Evolutionary conservation across 441 rosid genomes (phyloP).

Genomic region (Manihot esculenta): DNA sequence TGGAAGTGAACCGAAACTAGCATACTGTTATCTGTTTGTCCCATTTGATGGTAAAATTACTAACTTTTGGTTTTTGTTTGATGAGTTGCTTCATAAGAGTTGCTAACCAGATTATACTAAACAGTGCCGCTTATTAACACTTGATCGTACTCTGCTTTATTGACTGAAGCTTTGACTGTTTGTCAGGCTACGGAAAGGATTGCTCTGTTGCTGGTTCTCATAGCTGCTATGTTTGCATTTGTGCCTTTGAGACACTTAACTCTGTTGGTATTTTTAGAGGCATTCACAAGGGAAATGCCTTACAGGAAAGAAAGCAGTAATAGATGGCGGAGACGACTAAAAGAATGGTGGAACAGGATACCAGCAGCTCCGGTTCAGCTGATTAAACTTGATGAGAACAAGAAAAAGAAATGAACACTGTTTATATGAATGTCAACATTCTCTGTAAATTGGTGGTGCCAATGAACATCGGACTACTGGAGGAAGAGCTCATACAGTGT

Average conservation of each 20-base stretch:
- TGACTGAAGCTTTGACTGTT: conserved; percentile 7
- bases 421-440: conserved; percentile 1
- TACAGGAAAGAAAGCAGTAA: conserved; percentile 72
- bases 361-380: conserved; percentile 91
- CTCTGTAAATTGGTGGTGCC: conserved; percentile 9
- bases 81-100: background rate
- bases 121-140: background rate
- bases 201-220: conserved; percentile 50
- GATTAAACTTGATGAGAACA: conserved; percentile 53
- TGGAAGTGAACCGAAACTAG: background rate
- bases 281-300: conserved; percentile 73
- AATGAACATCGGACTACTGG: background rate
- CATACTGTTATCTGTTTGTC: too few relatives aligned
- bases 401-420: conserved; percentile 58
- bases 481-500: conserved; percentile 2
- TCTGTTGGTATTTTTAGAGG: conserved; percentile 56
- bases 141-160: background rate
- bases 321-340: conserved; percentile 58
- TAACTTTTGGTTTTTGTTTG: conserved; percentile 1
- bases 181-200: conserved; percentile 74
- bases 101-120: background rate
- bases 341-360: conserved; percentile 91
- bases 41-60: background rate
- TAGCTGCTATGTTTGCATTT: conserved; percentile 54
- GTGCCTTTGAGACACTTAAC: conserved; percentile 57